Base-by-base conservation (phyloP, 768 basidiomycete genomes). In the Lactarius akahatsu region DNA sequence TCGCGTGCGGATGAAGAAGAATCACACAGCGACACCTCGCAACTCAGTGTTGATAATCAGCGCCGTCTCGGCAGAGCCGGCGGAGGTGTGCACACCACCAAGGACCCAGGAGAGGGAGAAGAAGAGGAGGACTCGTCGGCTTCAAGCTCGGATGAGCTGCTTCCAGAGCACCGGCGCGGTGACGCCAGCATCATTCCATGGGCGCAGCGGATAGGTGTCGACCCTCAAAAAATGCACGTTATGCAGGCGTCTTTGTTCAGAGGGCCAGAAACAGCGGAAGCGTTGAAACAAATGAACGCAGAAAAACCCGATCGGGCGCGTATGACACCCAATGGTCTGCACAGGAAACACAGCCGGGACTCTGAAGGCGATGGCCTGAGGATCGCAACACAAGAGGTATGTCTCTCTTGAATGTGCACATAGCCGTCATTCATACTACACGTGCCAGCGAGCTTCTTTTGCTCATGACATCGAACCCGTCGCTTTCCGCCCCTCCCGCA, bases 171-270 rank as follows among this genome's bases (percentile, higher is more conserved):
- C 69, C 28, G 66, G 60, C 76, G 74, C 8, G 76, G 75, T 2
- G 83, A 86, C 66, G 77, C 83, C 7, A 80, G 82, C 7, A 79
- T 86, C 54, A 84, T 86, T 62, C 85, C 90, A 45, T 91, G 91
- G 89, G 86, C 88, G 16, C 82, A 87, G 57, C 85, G 85, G 59
- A 75, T 88, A 32, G 89, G 90, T 6, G 80, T 95, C n/a, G 92
- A 96, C 74, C 83, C 88, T 16, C 91, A 92, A 75, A 89, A 88
- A 77, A 86, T 95, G 82, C 91, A 94, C 72, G 91, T 96, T 62
- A 96, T 96, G 94, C 94, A 96, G 72, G 87, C 91, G 0, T 89
- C 91, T 40, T 78, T 96, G 61, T 96, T 96, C 73, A 83, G 88
- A 55, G 80, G 86, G 74, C 88, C 88, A 16, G 89, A 91, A 73